phyloP scores from a whole-genome alignment of 495 filamentous ascomycete species.

The Penicillium steckii region DNA sequence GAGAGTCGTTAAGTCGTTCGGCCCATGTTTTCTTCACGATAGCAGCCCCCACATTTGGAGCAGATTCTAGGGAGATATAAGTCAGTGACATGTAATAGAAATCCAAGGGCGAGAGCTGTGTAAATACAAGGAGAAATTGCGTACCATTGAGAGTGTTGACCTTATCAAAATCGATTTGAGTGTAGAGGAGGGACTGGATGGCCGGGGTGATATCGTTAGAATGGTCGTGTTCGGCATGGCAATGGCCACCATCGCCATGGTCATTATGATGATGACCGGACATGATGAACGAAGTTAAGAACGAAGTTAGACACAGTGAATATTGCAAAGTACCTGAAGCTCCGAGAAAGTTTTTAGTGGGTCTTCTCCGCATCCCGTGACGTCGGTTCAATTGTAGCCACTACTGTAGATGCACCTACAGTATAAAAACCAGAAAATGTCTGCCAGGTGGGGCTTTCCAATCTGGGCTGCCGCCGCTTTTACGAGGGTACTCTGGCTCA shows the following conservation, averaged over 20 bases:
- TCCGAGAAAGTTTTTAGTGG: conserved; percentile 1
- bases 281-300: conserved; percentile 30
- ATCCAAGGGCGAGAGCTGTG: not conserved
- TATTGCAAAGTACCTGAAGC: not conserved
- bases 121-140: not conserved
- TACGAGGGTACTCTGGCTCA: not conserved
- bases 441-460: not conserved
- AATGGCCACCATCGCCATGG: conserved; percentile 41
- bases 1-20: conserved; percentile 66
- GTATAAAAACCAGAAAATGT: not conserved
- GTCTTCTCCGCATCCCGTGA: conserved; percentile 24
- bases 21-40: conserved; percentile 90
- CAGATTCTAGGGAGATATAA: conserved; percentile 47
- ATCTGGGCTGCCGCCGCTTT: not conserved
- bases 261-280: conserved; percentile 44
- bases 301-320: not conserved
- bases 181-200: conserved; percentile 81
- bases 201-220: conserved; percentile 90
- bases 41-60: conserved; percentile 62
- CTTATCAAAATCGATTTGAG: conserved; percentile 84
- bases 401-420: too few relatives aligned
- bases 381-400: too few relatives aligned
- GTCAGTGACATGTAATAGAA: not conserved
- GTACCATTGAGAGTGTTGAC: conserved; percentile 80
- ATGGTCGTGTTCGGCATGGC: conserved; percentile 66